Evolutionary conservation across 2,329 filamentous ascomycete genomes (phyloP).

Genomic region (Xylariaceae sp.): DNA sequence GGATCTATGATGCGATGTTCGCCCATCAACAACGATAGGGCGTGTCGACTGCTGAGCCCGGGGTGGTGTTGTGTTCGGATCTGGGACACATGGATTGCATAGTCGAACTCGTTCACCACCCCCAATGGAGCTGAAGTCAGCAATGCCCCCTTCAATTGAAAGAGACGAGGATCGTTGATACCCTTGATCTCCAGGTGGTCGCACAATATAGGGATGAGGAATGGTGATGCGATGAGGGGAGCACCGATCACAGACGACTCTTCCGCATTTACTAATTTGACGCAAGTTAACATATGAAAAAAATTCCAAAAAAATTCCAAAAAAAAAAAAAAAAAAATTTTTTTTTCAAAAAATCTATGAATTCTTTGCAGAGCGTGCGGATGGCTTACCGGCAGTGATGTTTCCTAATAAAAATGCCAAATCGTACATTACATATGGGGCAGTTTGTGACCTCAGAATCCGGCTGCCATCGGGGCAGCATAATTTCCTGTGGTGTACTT

Average conservation of each 20-base stretch:
- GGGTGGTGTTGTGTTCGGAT: conserved; percentile 64
- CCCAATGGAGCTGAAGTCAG: conserved; percentile 52
- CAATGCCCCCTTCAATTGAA: conserved; percentile 49
- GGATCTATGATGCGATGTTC: conserved; percentile 50
- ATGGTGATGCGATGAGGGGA: conserved; percentile 96
- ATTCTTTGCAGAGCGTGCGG: not conserved
- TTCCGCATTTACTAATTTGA: conserved; percentile 79
- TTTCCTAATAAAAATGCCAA: conserved; percentile 85
- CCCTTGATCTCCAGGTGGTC: conserved; percentile 61
- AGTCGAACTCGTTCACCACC: conserved; percentile 65
- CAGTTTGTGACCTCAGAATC: conserved; percentile 83
- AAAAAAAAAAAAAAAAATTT: no score
- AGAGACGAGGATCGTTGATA: conserved; percentile 44
- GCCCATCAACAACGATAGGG: conserved; percentile 11
- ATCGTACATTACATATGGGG: conserved; percentile 80
- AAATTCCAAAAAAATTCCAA: no score
- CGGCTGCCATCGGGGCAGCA: conserved; percentile 83
- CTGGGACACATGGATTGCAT: conserved; percentile 67
- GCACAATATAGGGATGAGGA: conserved; percentile 89
- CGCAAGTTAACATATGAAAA: no score
- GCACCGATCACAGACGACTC: conserved; percentile 87
- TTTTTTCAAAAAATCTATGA: conserved; percentile 1
- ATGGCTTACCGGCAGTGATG: conserved; percentile 82
- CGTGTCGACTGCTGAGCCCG: conserved; percentile 47
- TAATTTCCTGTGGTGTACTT: conserved; percentile 49